Conservation (phyloP, 2,329 filamentous ascomycete genomes). For the Nectriaceae sp. region DNA sequence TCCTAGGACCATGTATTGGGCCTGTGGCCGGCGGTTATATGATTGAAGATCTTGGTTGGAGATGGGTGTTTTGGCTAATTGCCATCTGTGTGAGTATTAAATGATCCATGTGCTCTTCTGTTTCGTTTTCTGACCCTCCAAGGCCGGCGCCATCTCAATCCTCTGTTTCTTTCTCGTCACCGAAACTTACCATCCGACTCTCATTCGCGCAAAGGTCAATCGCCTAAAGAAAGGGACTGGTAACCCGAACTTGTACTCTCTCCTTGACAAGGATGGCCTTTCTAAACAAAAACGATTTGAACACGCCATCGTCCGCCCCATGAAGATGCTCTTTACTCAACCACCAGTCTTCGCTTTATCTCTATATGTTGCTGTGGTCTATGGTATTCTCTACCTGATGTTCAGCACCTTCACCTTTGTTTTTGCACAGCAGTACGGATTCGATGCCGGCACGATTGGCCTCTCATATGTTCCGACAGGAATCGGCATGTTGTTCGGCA, state of each 20-base stretch:
- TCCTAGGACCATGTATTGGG: constrained; percentile 58
- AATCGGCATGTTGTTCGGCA: constrained; percentile 30
- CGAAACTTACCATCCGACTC: constrained; percentile 60
- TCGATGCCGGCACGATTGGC: constrained; percentile 51
- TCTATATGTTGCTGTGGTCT: constrained; percentile 65
- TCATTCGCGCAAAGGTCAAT: constrained; percentile 59
- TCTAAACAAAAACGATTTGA: constrained; percentile 36
- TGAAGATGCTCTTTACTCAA: constrained; percentile 60
- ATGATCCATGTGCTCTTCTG: no score
- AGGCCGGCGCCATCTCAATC: constrained; percentile 34
- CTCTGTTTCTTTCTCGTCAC: constrained; percentile 49
- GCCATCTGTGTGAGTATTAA: constrained; percentile 28
- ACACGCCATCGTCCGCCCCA: constrained; percentile 62
- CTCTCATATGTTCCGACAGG: constrained; percentile 30
- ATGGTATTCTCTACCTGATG: constrained; percentile 62
- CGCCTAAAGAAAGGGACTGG: constrained; percentile 54
- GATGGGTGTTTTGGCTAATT: constrained; percentile 44
- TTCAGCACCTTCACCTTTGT: constrained; percentile 54
- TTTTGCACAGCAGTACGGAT: constrained; percentile 63
- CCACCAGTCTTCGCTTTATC: constrained; percentile 69
- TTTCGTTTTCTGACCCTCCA: neutral
- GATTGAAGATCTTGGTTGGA: constrained; percentile 46
- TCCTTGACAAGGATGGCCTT: constrained; percentile 16
- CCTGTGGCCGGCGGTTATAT: constrained; percentile 49
- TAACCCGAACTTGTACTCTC: constrained; percentile 51